Evolutionary conservation across 2,329 filamentous ascomycete species (phyloP).

Genomic region (Dissoconium aciculare): DNA sequence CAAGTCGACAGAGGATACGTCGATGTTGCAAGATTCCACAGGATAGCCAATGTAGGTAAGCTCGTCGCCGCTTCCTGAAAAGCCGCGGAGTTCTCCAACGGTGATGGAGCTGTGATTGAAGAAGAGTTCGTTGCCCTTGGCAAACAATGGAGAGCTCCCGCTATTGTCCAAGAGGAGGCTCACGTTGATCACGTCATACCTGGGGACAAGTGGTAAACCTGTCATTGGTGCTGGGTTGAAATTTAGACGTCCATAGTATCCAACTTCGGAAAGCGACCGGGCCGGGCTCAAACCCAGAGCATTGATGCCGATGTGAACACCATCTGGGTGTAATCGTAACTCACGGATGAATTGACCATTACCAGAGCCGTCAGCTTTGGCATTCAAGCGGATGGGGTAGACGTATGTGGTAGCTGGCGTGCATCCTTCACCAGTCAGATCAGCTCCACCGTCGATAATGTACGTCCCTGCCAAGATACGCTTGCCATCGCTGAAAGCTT

Average conservation of each 20-base stretch:
- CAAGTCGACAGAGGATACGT: slow-evolving; percentile 30
- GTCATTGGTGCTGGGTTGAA: slow-evolving; percentile 27
- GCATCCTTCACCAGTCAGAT: slow-evolving; percentile 25
- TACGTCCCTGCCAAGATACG: slow-evolving; percentile 22
- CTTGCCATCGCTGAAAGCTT: slow-evolving; percentile 29
- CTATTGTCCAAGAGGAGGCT: slow-evolving; percentile 23
- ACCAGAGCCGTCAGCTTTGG: slow-evolving; percentile 20
- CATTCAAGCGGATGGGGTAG: slow-evolving; percentile 30
- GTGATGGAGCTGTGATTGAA: slow-evolving; percentile 22
- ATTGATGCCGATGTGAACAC: slow-evolving; percentile 31
- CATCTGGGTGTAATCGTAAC: slow-evolving; percentile 33
- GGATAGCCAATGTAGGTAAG: slow-evolving; percentile 30
- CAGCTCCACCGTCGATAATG: slow-evolving; percentile 23
- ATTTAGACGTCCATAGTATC: slow-evolving; percentile 26
- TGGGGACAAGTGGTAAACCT: slow-evolving; percentile 18
- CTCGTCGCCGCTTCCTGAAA: slow-evolving; percentile 29
- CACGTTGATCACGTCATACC: slow-evolving; percentile 30
- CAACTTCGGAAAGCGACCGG: slow-evolving; percentile 17
- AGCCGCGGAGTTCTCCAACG: slow-evolving; percentile 34
- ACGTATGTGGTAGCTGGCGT: slow-evolving; percentile 26
- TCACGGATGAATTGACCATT: slow-evolving; percentile 27
- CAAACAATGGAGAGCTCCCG: slow-evolving; percentile 11
- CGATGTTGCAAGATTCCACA: slow-evolving; percentile 32
- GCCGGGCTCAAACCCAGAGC: slow-evolving; percentile 19
- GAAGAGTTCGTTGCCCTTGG: slow-evolving; percentile 17